These are phyloP conservation scores for Achaetomiella virescens DNA, from an alignment of 495 filamentous ascomycete species.

Conservation along the genomic window DNA sequence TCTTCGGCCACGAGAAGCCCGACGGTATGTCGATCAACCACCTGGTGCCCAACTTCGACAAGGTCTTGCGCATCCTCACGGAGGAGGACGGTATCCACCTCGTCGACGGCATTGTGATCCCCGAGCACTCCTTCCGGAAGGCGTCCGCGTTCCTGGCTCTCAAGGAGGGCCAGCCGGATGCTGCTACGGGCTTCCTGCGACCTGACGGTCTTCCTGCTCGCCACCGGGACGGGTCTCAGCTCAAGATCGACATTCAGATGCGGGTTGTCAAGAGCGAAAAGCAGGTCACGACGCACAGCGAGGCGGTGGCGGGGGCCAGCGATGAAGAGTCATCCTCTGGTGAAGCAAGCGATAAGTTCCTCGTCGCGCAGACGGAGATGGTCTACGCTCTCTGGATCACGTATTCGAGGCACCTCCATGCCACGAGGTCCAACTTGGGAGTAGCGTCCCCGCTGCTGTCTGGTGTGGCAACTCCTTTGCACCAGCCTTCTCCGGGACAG, in stretches of 20 bases:
- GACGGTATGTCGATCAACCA: constrained; percentile 72
- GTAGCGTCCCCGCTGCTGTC: constrained; percentile 53
- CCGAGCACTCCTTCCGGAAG: constrained; percentile 89
- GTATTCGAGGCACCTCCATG: constrained; percentile 88
- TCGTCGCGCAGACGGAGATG: constrained; percentile 55
- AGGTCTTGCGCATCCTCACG: constrained; percentile 68
- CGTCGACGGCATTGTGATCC: constrained; percentile 91
- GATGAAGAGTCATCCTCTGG: constrained; percentile 41
- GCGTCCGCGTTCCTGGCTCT: constrained; percentile 77
- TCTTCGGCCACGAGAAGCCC: constrained; percentile 81
- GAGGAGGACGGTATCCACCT: constrained; percentile 80
- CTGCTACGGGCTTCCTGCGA: constrained; percentile 67
- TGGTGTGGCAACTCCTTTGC: constrained; percentile 59
- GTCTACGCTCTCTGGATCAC: constrained; percentile 97
- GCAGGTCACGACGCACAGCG: constrained; percentile 35
- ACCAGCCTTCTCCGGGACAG: constrained; percentile 75
- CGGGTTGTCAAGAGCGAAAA: constrained; percentile 87
- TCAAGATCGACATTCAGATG: constrained; percentile 92
- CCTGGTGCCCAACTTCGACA: constrained; percentile 82
- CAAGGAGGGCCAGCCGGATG: constrained; percentile 70
- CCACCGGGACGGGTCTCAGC: constrained; percentile 83
- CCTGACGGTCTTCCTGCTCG: constrained; percentile 76
- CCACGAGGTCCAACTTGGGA: constrained; percentile 51
- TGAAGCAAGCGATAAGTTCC: constrained; percentile 24
- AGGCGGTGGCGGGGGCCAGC: constrained; percentile 42